phyloP scores from a whole-genome alignment of 495 filamentous ascomycete species.

The Copromyces sp. region DNA sequence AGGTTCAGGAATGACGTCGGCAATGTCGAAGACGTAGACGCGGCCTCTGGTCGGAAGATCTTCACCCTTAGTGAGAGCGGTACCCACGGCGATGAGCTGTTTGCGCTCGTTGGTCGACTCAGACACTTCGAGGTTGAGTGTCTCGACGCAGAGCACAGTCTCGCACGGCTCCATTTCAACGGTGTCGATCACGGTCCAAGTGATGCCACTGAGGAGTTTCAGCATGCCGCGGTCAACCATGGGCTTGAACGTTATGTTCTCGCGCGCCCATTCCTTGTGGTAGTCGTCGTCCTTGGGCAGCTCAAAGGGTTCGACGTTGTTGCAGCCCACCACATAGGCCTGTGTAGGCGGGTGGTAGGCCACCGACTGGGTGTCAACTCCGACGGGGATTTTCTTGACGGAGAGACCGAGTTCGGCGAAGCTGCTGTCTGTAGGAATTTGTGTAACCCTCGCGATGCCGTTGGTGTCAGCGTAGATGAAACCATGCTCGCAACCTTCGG shows the following conservation, averaged over 20 bases:
- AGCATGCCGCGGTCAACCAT: constrained; percentile 55
- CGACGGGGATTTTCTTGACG: constrained; percentile 55
- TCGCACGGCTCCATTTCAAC: constrained; percentile 63
- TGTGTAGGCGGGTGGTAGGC: constrained; percentile 64
- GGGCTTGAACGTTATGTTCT: constrained; percentile 55
- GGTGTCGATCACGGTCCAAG: constrained; percentile 66
- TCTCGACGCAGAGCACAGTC: constrained; percentile 68
- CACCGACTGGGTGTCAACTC: constrained; percentile 60
- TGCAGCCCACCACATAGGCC: constrained; percentile 69
- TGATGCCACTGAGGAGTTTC: constrained; percentile 64
- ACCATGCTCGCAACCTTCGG: constrained; percentile 60
- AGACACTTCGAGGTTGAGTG: constrained; percentile 76
- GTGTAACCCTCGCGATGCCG: constrained; percentile 54
- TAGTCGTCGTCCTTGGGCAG: constrained; percentile 76
- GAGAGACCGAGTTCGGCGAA: constrained; percentile 63
- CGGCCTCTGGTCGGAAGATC: constrained; percentile 77
- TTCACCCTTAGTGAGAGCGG: constrained; percentile 73
- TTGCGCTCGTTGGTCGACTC: constrained; percentile 80
- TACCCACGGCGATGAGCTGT: constrained; percentile 74
- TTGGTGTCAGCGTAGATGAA: constrained; percentile 69
- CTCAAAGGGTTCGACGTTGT: constrained; percentile 56
- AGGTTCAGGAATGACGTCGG: constrained; percentile 82
- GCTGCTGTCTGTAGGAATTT: constrained; percentile 51
- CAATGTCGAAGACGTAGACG: constrained; percentile 86
- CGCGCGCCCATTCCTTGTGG: constrained; percentile 66